Evolutionary conservation across 768 basidiomycete species (phyloP).

Genomic region (Asterophora lycoperdoides): DNA sequence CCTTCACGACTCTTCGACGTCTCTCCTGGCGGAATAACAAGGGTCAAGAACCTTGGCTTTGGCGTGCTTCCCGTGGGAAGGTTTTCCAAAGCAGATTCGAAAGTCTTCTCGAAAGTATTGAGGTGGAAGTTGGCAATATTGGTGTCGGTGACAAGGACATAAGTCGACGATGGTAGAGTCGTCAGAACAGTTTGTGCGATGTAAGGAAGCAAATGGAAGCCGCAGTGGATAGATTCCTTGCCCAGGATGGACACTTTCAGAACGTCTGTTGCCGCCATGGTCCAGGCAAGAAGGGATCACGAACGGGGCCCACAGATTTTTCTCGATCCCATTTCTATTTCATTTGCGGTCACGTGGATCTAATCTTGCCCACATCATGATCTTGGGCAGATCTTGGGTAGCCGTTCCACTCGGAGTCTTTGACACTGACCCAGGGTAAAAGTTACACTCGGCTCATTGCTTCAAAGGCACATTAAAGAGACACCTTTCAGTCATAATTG

Average conservation of each 20-base stretch:
- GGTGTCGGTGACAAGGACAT: constrained; percentile 90
- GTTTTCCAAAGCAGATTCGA: constrained; percentile 39
- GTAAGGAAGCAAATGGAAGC: constrained; percentile 89
- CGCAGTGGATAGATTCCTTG: constrained; percentile 86
- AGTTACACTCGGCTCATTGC: no score
- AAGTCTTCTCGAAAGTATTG: constrained; percentile 59
- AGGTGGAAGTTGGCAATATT: constrained; percentile 84
- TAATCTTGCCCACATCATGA: not conserved
- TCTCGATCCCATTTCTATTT: constrained; percentile 4
- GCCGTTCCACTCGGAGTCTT: no score
- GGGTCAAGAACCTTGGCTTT: constrained; percentile 66
- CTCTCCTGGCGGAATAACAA: constrained; percentile 87
- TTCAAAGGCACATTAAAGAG: no score
- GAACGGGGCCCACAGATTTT: constrained; percentile 1
- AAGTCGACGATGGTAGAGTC: constrained; percentile 74
- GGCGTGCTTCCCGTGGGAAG: constrained; percentile 17
- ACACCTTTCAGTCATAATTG: no score
- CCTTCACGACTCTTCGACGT: constrained; percentile 87
- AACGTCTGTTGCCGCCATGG: constrained; percentile 50
- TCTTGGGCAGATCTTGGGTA: no score
- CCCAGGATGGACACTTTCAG: constrained; percentile 81
- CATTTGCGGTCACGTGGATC: constrained; percentile 9
- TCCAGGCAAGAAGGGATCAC: not conserved
- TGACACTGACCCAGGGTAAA: no score
- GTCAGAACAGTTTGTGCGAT: constrained; percentile 70